Conservation (phyloP, 2,329 filamentous ascomycete species). For the Ophiocordyceps camponoti-saundersi region DNA sequence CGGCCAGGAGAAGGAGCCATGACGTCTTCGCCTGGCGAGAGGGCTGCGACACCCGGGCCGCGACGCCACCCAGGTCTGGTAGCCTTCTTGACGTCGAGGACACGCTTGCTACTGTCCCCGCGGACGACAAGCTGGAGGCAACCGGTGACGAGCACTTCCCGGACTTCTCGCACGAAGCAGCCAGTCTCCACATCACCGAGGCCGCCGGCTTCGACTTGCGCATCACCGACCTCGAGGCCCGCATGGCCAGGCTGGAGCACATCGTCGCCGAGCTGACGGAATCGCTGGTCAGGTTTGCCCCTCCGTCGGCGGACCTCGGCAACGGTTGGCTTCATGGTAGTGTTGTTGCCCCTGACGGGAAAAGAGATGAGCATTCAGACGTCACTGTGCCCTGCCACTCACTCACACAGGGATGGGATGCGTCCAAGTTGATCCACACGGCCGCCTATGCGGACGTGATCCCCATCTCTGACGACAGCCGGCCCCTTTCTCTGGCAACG, state of each 20-base stretch:
- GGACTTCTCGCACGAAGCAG: constrained; percentile 25
- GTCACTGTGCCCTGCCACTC: too few species aligned
- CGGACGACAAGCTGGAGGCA: constrained; percentile 13
- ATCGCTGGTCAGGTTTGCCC: constrained; percentile 19
- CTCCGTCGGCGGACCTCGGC: not conserved
- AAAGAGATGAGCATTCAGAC: too few species aligned
- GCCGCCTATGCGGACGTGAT: too few species aligned
- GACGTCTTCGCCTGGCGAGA: constrained; percentile 46
- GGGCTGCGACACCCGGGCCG: too few species aligned
- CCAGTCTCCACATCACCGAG: constrained; percentile 40
- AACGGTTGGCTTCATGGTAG: too few species aligned
- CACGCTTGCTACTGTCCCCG: constrained; percentile 9
- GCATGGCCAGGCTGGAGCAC: constrained; percentile 34
- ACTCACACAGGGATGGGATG: too few species aligned
- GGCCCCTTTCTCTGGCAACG: constrained; percentile 27
- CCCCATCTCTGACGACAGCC: constrained; percentile 9
- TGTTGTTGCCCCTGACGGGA: too few species aligned
- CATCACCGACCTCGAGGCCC: constrained; percentile 31
- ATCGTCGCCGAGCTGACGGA: constrained; percentile 33
- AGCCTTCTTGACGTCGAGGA: constrained; percentile 13
- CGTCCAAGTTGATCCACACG: too few species aligned
- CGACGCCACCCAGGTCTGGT: constrained; percentile 26
- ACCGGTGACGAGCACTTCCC: constrained; percentile 13
- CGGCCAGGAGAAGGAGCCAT: constrained; percentile 36
- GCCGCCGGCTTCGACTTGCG: constrained; percentile 35